phyloP scores from a whole-genome alignment of 2,329 filamentous ascomycete genomes.

The Aulographum hederae region DNA sequence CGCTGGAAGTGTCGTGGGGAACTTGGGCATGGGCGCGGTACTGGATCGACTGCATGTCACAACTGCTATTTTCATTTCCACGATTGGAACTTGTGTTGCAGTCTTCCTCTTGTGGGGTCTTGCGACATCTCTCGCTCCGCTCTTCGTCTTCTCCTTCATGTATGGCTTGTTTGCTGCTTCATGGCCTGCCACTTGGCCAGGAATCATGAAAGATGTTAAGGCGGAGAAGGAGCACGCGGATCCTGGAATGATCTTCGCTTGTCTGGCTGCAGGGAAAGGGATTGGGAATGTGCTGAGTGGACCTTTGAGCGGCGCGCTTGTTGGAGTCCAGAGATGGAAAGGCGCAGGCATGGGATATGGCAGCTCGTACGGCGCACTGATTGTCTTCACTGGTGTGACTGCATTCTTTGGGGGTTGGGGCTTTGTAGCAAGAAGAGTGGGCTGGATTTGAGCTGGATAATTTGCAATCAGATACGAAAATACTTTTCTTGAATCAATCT shows the following conservation, averaged over 20 bases:
- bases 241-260: slow-evolving; percentile 28
- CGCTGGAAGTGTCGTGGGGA: slow-evolving; percentile 17
- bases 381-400: slow-evolving; percentile 23
- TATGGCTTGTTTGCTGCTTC: slow-evolving; percentile 24
- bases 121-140: slow-evolving; percentile 19
- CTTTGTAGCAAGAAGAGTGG: slow-evolving; percentile 5
- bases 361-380: slow-evolving; percentile 22
- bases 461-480: too few relatives aligned
- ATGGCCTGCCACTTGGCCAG: slow-evolving; percentile 23
- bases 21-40: slow-evolving; percentile 19
- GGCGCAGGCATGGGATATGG: slow-evolving; percentile 18
- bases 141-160: slow-evolving; percentile 24
- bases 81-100: slow-evolving; percentile 15
- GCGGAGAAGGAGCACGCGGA: slow-evolving; percentile 20
- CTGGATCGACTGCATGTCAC: slow-evolving; percentile 21
- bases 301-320: slow-evolving; percentile 29
- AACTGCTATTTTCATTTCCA: slow-evolving; percentile 18
- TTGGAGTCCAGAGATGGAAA: slow-evolving; percentile 13
- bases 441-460: slow-evolving; percentile 7
- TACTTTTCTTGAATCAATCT: too few relatives aligned
- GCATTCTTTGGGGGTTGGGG: slow-evolving; percentile 13
- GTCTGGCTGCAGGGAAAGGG: slow-evolving; percentile 29
- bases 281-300: slow-evolving; percentile 32
- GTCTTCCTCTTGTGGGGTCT: slow-evolving; percentile 28
- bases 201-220: slow-evolving; percentile 23